These are phyloP conservation scores for Ustilago bromivora DNA, from an alignment of 1,284 basidiomycete species.

Conservation along the genomic window DNA sequence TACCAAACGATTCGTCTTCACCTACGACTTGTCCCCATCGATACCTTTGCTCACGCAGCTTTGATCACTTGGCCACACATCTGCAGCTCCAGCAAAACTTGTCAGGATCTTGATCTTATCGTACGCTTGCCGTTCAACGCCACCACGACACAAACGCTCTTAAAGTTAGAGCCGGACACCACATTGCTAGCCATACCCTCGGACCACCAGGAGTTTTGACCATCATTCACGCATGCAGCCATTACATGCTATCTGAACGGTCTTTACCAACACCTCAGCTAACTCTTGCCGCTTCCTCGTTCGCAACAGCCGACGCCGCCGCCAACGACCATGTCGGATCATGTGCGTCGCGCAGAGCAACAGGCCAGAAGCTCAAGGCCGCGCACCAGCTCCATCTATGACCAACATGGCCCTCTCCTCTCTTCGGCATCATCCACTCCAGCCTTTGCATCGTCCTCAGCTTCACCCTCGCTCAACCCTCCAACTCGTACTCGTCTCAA, in stretches of 20 bases:
- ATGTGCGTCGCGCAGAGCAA: slow-evolving; percentile 20
- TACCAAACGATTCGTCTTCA: slow-evolving; percentile 1
- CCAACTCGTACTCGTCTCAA: slow-evolving; percentile 31
- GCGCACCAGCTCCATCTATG: slow-evolving; percentile 32
- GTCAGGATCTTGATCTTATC: too few relatives aligned
- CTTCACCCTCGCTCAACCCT: slow-evolving; percentile 9
- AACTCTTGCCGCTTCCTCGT: neutral
- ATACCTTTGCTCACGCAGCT: neutral
- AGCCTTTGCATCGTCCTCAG: slow-evolving; percentile 12
- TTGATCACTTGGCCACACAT: neutral
- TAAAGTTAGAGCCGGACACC: too few relatives aligned
- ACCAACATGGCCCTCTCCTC: slow-evolving; percentile 20
- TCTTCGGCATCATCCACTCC: slow-evolving; percentile 20
- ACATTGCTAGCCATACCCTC: too few relatives aligned
- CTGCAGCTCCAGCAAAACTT: neutral
- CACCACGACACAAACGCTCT: too few relatives aligned
- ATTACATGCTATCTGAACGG: neutral
- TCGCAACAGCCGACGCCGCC: neutral
- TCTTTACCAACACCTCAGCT: neutral
- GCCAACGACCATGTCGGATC: slow-evolving; percentile 30
- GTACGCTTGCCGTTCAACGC: too few relatives aligned
- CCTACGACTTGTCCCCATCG: neutral
- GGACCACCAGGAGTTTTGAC: too few relatives aligned
- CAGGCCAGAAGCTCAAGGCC: slow-evolving; percentile 23
- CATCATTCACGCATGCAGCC: slow-evolving; percentile 14